phyloP scores from a whole-genome alignment of 208 protist genomes.

The Phytomonas sp. region DNA sequence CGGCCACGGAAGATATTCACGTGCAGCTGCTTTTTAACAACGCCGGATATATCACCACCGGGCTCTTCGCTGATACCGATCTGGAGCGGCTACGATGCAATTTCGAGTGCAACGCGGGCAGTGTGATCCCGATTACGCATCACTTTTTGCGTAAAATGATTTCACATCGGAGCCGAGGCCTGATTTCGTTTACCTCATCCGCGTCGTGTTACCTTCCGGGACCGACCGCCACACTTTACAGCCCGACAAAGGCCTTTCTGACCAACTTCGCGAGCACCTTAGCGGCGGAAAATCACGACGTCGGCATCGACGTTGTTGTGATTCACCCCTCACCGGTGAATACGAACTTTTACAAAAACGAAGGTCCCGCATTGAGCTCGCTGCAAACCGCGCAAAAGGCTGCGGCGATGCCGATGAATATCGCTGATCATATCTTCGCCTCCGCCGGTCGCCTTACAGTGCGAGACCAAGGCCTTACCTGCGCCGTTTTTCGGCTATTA shows the following conservation, averaged over 20 bases:
- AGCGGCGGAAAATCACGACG: slow-evolving; percentile 70
- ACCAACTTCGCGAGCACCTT: slow-evolving; percentile 81
- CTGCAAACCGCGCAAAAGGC: slow-evolving; percentile 69
- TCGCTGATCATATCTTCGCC: slow-evolving; percentile 81
- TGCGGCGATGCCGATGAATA: slow-evolving; percentile 58
- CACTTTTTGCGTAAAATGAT: slow-evolving; percentile 87
- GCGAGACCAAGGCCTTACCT: slow-evolving; percentile 77
- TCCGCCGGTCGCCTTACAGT: slow-evolving; percentile 72
- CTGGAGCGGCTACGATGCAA: slow-evolving; percentile 74
- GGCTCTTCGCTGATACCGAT: slow-evolving; percentile 83
- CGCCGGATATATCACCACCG: slow-evolving; percentile 90
- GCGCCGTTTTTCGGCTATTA: slow-evolving; percentile 53
- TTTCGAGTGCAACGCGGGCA: slow-evolving; percentile 88
- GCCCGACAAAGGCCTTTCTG: slow-evolving; percentile 88
- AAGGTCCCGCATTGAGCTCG: slow-evolving; percentile 64
- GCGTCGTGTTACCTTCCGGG: slow-evolving; percentile 71
- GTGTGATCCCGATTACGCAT: slow-evolving; percentile 81
- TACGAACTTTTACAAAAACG: slow-evolving; percentile 87
- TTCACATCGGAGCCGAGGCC: slow-evolving; percentile 49
- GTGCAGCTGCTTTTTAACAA: slow-evolving; percentile 90
- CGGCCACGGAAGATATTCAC: slow-evolving; percentile 59
- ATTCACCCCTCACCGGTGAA: slow-evolving; percentile 85
- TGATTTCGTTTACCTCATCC: slow-evolving; percentile 88
- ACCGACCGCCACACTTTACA: slow-evolving; percentile 87
- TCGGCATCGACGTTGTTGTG: slow-evolving; percentile 80